Base-by-base conservation (phyloP, 2,329 filamentous ascomycete species). In the Monosporascus sp. region DNA sequence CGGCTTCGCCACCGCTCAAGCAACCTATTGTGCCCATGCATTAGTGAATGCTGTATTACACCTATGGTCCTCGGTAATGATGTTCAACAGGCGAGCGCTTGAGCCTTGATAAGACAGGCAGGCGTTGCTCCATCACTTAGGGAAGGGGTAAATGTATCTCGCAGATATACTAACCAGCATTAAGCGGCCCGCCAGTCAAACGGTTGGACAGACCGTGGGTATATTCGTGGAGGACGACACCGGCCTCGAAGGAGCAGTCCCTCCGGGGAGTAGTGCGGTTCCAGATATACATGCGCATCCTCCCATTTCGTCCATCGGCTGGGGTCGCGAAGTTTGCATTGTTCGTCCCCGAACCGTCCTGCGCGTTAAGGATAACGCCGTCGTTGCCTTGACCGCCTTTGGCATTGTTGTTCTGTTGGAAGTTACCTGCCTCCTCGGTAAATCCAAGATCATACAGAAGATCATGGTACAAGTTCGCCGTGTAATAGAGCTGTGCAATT, bases 231-330 rank as follows among this genome's bases (percentile, higher is more conserved):
- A 85, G 77, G 22, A 86, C 73, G 18, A 85, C 79, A 53, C 79
- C 78, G 6, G 79, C 76, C 48, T 85, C 81, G 57, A 85, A 84
- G n/a, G 74, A 67, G 54, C 75, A 76, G 65, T 85, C 81, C 7
- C 80, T 73, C 51, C 71, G 62, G 0, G 78, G 78, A 0, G 65
- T 75, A 7, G 76, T 72, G 9, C 60, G 58, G 8, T 71, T 76
- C 78, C 79, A 85, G 48, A 84, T 65, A 62, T 77, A 83, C 80
- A 84, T 83, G 22, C 77, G 66, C 81, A 85, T 84, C 31, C 79
- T 74, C 15, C 75, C 77, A 2, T 68, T 65, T 43, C 70, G 64
- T 8, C 80, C 80, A 56, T 83, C 80, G 0, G 73, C 70, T 0
- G 77, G 79, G 0, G 80, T 80, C 5, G 74, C 73, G 56, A 84